These are phyloP conservation scores for Apiotrichum mycotoxinovorans DNA, from an alignment of 1,284 basidiomycete genomes.

Conservation along the genomic window DNA sequence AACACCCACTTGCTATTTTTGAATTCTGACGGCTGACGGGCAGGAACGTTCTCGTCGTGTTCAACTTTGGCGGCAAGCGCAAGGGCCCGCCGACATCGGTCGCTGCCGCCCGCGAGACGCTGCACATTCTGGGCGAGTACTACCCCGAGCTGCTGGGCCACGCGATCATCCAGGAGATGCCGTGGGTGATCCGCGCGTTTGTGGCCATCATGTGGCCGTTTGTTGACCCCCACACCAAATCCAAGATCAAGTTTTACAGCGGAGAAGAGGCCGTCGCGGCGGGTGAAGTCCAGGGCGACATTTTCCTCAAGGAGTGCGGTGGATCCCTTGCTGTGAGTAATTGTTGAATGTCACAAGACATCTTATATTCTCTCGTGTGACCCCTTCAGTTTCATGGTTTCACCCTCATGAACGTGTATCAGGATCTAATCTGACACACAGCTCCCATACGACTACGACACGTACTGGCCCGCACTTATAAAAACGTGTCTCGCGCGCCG, in stretches of 20 bases:
- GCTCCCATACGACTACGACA: conserved; percentile 29
- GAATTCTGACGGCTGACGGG: not conserved
- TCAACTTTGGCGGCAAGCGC: conserved; percentile 45
- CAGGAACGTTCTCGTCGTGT: conserved; percentile 33
- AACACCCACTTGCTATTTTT: not conserved
- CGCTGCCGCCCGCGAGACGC: conserved; percentile 26
- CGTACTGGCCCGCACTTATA: conserved; percentile 36
- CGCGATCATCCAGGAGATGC: conserved; percentile 35
- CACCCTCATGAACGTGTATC: too few species aligned
- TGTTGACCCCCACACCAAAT: conserved; percentile 38
- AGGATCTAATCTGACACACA: conserved; percentile 3
- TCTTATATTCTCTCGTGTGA: too few species aligned
- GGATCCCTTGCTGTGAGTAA: conserved; percentile 34
- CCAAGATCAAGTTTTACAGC: conserved; percentile 30
- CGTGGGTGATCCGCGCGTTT: conserved; percentile 39
- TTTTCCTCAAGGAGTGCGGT: conserved; percentile 34
- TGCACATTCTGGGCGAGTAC: conserved; percentile 30
- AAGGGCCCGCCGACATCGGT: conserved; percentile 37
- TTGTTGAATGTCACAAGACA: too few species aligned
- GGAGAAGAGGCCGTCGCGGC: conserved; percentile 24
- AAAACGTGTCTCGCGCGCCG: conserved; percentile 27
- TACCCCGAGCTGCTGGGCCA: conserved; percentile 39
- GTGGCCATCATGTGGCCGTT: conserved; percentile 46
- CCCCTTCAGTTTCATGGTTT: too few species aligned
- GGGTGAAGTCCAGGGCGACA: conserved; percentile 20